Evolutionary conservation across 2,329 filamentous ascomycete species (phyloP).

Genomic region (Clarireedia homoeocarpa): DNA sequence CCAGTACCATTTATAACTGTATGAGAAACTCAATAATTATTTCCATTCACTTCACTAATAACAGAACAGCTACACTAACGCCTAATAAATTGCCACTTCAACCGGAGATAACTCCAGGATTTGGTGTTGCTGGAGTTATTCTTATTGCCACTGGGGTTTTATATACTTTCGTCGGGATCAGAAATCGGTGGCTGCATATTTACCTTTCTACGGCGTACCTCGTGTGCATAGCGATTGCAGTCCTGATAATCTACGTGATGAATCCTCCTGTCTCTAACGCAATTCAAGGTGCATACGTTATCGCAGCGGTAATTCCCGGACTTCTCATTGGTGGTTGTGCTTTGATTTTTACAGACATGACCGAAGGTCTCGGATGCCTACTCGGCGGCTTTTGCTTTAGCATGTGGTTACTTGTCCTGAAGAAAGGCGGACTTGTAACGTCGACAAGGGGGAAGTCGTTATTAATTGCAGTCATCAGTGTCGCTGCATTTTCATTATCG

Average conservation of each 20-base stretch:
- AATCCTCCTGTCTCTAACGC: constrained; percentile 64
- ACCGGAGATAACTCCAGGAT: constrained; percentile 71
- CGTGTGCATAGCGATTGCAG: constrained; percentile 63
- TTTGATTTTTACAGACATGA: constrained; percentile 75
- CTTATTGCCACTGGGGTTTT: constrained; percentile 64
- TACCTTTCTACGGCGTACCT: constrained; percentile 75
- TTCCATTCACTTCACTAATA: background rate
- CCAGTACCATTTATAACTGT: constrained; percentile 1
- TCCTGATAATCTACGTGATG: constrained; percentile 87
- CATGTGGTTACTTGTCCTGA: constrained; percentile 75
- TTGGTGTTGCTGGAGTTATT: constrained; percentile 70
- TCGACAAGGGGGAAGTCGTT: constrained; percentile 56
- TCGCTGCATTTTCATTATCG: constrained; percentile 63
- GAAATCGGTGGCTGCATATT: constrained; percentile 69
- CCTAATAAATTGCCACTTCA: constrained; percentile 57
- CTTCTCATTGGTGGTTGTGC: constrained; percentile 65
- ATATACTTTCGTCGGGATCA: constrained; percentile 73
- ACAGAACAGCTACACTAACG: constrained; percentile 20
- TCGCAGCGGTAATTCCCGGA: constrained; percentile 67
- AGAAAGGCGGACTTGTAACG: constrained; percentile 65
- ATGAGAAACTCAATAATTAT: background rate
- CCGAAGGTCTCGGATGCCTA: constrained; percentile 62
- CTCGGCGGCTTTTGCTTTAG: constrained; percentile 29
- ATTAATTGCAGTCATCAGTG: constrained; percentile 67
- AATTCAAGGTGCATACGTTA: constrained; percentile 79